Conservation (phyloP, 805 yeast genomes). For the Gaillardinia entomophila region DNA sequence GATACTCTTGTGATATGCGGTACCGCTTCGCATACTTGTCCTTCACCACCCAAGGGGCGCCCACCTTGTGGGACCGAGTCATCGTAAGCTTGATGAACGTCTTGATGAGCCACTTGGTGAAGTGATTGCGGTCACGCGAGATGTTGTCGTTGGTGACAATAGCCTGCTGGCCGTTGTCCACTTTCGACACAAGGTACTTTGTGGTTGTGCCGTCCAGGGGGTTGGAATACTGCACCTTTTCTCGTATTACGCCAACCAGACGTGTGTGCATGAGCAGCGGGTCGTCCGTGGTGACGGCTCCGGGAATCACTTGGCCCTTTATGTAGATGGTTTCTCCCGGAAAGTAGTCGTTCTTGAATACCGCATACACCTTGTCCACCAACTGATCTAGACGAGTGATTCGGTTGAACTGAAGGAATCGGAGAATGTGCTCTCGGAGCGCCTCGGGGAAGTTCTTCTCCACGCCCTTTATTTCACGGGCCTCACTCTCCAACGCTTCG, state of each 20-base stretch:
- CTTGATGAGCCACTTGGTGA: constrained; percentile 85
- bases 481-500: constrained; percentile 80
- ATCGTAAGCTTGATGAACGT: constrained; percentile 80
- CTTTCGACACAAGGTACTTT: constrained; percentile 66
- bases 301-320: constrained; percentile 23
- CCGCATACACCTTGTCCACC: constrained; percentile 79
- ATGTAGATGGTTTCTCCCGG: constrained; percentile 85
- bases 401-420: constrained; percentile 76
- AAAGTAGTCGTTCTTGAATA: constrained; percentile 76
- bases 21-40: constrained; percentile 66
- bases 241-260: constrained; percentile 64
- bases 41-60: constrained; percentile 95
- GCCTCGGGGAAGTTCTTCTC: constrained; percentile 87
- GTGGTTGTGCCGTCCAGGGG: constrained; percentile 35
- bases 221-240: constrained; percentile 72
- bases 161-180: constrained; percentile 47
- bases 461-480: constrained; percentile 48
- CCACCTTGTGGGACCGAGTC: constrained; percentile 72
- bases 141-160: constrained; percentile 71
- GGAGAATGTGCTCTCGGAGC: constrained; percentile 83
- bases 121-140: constrained; percentile 75
- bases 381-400: constrained; percentile 78
- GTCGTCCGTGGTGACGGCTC: constrained; percentile 1
- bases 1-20: constrained; percentile 57
- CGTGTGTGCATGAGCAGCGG: constrained; percentile 8